These are phyloP conservation scores for Verticillium longisporum DNA, from an alignment of 2,329 filamentous ascomycete species.

Conservation along the genomic window DNA sequence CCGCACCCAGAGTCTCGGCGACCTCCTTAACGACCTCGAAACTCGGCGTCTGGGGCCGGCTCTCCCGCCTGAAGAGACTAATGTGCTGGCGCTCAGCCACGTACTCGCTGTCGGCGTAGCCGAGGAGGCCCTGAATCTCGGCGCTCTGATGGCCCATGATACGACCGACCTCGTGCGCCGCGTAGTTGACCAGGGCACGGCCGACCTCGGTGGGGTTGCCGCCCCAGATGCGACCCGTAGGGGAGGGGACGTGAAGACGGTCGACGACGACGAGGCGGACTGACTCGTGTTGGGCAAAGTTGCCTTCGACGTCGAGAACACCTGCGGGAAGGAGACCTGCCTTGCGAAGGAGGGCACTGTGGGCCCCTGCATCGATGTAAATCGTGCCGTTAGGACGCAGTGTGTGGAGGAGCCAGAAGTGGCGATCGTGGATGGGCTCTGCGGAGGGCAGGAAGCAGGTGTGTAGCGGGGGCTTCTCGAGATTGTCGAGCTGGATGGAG, in stretches of 20 bases:
- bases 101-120: constrained; percentile 93
- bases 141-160: constrained; percentile 81
- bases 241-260: constrained; percentile 31
- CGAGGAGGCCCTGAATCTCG: constrained; percentile 73
- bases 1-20: constrained; percentile 8
- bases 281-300: constrained; percentile 87
- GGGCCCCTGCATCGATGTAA: constrained; percentile 88
- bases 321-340: constrained; percentile 85
- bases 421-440: constrained; percentile 82
- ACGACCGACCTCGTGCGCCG: constrained; percentile 70
- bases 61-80: constrained; percentile 58
- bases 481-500: constrained; percentile 30
- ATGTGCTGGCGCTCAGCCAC: constrained; percentile 85
- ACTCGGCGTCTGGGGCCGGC: constrained; percentile 44
- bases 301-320: constrained; percentile 82
- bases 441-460: constrained; percentile 85
- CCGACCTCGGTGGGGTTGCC: constrained; percentile 66
- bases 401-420: constrained; percentile 96
- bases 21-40: constrained; percentile 12
- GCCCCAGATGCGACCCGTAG: constrained; percentile 40
- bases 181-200: constrained; percentile 86
- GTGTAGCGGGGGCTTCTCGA: constrained; percentile 60
- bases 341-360: constrained; percentile 72
- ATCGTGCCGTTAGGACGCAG: constrained; percentile 83
- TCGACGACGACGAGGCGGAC: constrained; percentile 80